Conservation (phyloP, 75 land plant genomes). For the Cupressus sempervirens region DNA sequence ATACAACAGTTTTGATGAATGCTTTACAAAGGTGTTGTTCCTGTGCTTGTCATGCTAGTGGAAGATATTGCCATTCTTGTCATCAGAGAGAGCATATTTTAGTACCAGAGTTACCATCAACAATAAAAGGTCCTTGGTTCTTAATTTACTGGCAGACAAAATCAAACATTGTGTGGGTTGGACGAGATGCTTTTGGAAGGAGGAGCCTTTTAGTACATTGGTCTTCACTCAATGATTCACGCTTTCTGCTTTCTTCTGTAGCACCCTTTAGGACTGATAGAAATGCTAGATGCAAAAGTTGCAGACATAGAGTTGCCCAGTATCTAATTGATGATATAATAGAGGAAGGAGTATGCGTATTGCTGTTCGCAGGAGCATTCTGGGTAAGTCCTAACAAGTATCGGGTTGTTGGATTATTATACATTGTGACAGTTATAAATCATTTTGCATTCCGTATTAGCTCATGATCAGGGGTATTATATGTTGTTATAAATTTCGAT, state of each 20-base stretch:
- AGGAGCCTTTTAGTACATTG: conserved; percentile 90
- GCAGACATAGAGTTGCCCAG: too few species aligned
- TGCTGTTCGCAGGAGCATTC: too few species aligned
- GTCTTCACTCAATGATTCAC: conserved; percentile 61
- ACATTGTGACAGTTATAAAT: too few species aligned
- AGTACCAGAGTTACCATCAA: conserved; percentile 62
- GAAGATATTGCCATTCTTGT: conserved; percentile 14
- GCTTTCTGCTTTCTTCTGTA: conserved; percentile 76
- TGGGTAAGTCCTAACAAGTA: too few species aligned
- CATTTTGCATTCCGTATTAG: too few species aligned
- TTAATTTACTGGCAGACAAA: conserved; percentile 87
- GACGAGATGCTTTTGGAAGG: conserved; percentile 94
- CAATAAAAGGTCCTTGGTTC: conserved; percentile 89
- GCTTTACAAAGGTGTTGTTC: conserved; percentile 54
- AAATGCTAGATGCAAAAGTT: background rate
- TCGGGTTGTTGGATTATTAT: too few species aligned
- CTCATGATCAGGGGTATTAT: too few species aligned
- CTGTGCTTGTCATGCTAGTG: conserved; percentile 38
- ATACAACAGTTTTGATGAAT: conserved; percentile 56
- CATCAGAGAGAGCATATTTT: conserved; percentile 9
- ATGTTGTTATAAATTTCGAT: too few species aligned
- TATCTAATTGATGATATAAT: too few species aligned
- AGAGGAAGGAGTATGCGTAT: too few species aligned
- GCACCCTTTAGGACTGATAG: conserved; percentile 31
- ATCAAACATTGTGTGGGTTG: conserved; percentile 82